Conservation (phyloP, 257 asterid species). For the Lantana camara region DNA sequence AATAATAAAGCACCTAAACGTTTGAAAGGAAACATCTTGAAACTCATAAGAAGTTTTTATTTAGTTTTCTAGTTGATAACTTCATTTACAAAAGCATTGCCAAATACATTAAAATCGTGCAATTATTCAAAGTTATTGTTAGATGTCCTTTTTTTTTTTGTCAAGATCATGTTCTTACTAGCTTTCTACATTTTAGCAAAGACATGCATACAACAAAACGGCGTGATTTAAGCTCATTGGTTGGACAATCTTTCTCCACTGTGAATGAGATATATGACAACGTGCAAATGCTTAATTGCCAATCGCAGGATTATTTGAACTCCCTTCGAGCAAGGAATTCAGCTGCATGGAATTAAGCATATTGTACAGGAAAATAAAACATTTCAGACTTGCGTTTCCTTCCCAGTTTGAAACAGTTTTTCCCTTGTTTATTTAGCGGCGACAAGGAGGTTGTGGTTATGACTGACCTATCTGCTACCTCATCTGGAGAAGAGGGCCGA, state of each 20-base stretch:
- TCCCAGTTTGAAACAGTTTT: constrained; percentile 1
- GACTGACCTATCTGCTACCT: not conserved
- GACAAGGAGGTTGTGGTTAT: not conserved
- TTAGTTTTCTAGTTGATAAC: not conserved
- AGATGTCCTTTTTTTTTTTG: not conserved
- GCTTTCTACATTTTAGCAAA: not conserved
- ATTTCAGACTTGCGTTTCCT: not conserved
- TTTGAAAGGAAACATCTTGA: not conserved
- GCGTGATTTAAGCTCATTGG: not conserved
- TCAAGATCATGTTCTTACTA: not conserved
- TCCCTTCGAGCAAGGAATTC: not conserved
- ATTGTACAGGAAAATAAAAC: constrained; percentile 23
- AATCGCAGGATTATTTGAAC: not conserved
- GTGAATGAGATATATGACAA: not conserved
- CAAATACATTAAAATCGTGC: not conserved
- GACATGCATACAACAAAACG: not conserved
- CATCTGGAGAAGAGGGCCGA: not conserved
- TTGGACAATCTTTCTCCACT: not conserved
- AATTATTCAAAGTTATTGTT: not conserved
- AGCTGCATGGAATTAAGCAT: not conserved
- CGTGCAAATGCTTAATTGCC: not conserved
- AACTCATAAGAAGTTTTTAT: not conserved
- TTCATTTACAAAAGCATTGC: too few relatives aligned
- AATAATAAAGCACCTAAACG: not conserved
- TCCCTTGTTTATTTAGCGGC: not conserved